Evolutionary conservation across 495 filamentous ascomycete species (phyloP), one percentile per base, ranked within the genome.

Genomic region (Aspergillus diversus): DNA sequence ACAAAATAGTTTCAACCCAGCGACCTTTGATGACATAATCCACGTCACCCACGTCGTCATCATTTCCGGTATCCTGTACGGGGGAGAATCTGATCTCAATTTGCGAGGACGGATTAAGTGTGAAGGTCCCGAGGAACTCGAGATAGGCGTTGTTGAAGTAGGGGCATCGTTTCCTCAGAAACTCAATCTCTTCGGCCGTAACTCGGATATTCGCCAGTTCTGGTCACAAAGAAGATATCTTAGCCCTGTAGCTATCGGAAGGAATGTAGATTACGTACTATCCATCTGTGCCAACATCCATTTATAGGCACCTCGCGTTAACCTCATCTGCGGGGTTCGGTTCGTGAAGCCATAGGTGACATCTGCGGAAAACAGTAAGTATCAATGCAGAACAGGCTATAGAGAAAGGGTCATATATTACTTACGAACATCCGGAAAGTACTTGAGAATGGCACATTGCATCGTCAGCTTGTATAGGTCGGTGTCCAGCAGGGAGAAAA

Each of bases 381-480:
- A 59, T 52, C 5, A 33, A 12, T 6, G 2, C 42, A 17, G 7
- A 9, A 53, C 0, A 21, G 17, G 3, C 9, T n/a, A 33, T 12
- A 4, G 8, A 33, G 12, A 35, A 32, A 42, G 55, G 17, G 11
- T 11, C 3, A 4, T 11, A 12, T 11, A n/a, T 13, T 42, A 81
- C 83, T 77, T 65, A 89, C 90, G 78, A 56, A 93, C 87, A 67
- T 94, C 84, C 15, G 89, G 87, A 72, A 96, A 97, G 77, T 91
- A 93, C 70, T 92, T 93, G 55, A 97, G 82, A 65, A 98, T 86
- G 46, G 93, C 95, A 71, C 91, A 96, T 87, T 99, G 95, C 95
- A 99, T 99, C 9, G 95, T 99, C 70, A 99, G 76, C 76, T 99
- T 99, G 83, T 99, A 99, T 47, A 99, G 81, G 80, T 99, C 95